Base-by-base conservation (phyloP, 1,284 basidiomycete species). In the Marasmius tenuissimus region DNA sequence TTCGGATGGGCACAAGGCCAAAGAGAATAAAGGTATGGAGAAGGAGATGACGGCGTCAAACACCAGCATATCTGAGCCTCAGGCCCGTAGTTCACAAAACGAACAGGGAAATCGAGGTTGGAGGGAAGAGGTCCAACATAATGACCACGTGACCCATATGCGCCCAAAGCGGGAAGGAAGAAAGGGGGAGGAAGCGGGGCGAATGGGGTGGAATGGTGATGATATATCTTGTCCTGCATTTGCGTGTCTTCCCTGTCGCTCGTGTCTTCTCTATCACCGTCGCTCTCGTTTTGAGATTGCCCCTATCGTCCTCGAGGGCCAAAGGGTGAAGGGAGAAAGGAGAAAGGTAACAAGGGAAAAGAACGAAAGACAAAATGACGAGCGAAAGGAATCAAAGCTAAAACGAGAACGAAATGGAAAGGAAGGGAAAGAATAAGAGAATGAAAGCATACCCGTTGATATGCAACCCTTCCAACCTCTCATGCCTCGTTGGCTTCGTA, bases 21-120 rank as follows among this genome's bases (percentile, higher is more conserved):
- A 27, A 2, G 2, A 27, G 27, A 27, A 27, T 4, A 27, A 27
- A 0, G 91, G 86, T 69, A n/a, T n/a, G n/a, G n/a, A n/a, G n/a
- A n/a, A n/a, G 91, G 86, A 9, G 91, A 88, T 0, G 82, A 80
- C n/a, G 8, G 94, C 95, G 1, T 97, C 93, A 57, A 87, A 89
- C 68, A 93, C 92, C n/a, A n/a, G n/a, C n/a, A n/a, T n/a, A n/a
- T n/a, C n/a, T n/a, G n/a, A n/a, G n/a, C n/a, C n/a, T n/a, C n/a
- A n/a, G n/a, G n/a, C n/a, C n/a, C n/a, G n/a, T n/a, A n/a, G n/a
- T n/a, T n/a, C n/a, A n/a, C n/a, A n/a, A n/a, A n/a, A n/a, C n/a
- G n/a, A n/a, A n/a, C n/a, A n/a, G n/a, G n/a, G n/a, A n/a, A n/a
- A n/a, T n/a, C n/a, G n/a, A n/a, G n/a, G n/a, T n/a, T n/a, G n/a